A percentile compares a stretch with the other conserved stretches of the same genome.
These are phyloP conservation scores for Puccinia hordei DNA, from an alignment of 1,284 basidiomycete species.

Conservation along the genomic window DNA sequence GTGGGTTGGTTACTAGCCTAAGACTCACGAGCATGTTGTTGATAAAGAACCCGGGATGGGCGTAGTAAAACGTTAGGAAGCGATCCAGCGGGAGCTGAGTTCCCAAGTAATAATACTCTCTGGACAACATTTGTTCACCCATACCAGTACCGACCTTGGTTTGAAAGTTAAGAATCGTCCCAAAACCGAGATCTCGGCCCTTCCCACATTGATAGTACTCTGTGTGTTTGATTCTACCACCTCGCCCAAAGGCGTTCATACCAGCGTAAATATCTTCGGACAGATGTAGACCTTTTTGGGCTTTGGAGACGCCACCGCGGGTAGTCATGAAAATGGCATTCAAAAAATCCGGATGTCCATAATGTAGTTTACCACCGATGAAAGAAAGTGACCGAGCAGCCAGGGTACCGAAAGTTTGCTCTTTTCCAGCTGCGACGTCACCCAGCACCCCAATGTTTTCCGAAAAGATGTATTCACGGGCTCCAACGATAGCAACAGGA, in stretches of 20 bases:
- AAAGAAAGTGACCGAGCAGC: slow-evolving; percentile 91
- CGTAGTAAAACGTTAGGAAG: slow-evolving; percentile 99
- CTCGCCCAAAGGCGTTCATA: slow-evolving; percentile 96
- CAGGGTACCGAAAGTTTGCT: slow-evolving; percentile 98
- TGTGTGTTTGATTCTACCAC: slow-evolving; percentile 96
- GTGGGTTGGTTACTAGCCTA: not conserved
- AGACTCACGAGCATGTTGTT: slow-evolving; percentile 84
- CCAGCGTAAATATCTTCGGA: slow-evolving; percentile 99
- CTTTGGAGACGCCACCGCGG: slow-evolving; percentile 96
- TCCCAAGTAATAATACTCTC: slow-evolving; percentile 98
- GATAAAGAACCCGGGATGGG: slow-evolving; percentile 99
- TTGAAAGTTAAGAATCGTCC: slow-evolving; percentile 98
- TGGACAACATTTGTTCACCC: slow-evolving; percentile 98
- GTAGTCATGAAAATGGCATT: slow-evolving; percentile 98
- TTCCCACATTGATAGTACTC: slow-evolving; percentile 92
- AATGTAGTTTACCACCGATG: slow-evolving; percentile 98
- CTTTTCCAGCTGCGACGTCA: slow-evolving; percentile 97
- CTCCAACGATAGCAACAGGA: slow-evolving; percentile 96
- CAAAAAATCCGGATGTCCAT: slow-evolving; percentile 98
- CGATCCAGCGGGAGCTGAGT: slow-evolving; percentile 98
- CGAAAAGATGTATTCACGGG: slow-evolving; percentile 99
- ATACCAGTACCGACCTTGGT: slow-evolving; percentile 99
- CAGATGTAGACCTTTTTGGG: slow-evolving; percentile 95
- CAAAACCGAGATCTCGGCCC: slow-evolving; percentile 97
- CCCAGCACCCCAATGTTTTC: slow-evolving; percentile 99